Evolutionary conservation across 257 asterid genomes (phyloP), one percentile per base, ranked within the genome.

Genomic region (Fraxinus pennsylvanica): DNA sequence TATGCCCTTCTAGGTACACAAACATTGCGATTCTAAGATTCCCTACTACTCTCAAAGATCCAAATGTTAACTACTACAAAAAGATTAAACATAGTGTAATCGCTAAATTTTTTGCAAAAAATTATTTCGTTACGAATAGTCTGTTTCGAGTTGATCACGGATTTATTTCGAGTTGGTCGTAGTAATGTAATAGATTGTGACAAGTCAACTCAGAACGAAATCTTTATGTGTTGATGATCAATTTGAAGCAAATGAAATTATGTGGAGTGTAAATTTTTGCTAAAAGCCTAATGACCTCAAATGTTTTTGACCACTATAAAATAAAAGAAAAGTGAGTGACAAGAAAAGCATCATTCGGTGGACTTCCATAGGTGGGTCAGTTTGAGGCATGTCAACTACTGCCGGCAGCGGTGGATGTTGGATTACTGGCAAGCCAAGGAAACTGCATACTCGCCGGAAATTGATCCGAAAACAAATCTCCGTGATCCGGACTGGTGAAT

Each of bases 281-380:
- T 47, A 47, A 15, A 15, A 4, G 7, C 54, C 5, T n/a, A 4
- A 1, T 21, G 67, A 21, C 29, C 29, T 8, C 25, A 57, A 57
- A 54, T n/a, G 65, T 61, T 61, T 33, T 61, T 61, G 27, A 6
- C 4, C 68, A 22, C 22, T 54, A 39, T 45, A 72, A 61, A 41
- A 52, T 43, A 65, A 50, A 74, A 52, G 79, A 87, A 81, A 79
- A 85, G 87, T 83, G 83, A 85, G 74, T 19, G 63, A 79, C 77
- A 87, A 87, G 87, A 80, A 87, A 85, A 83, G 87, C 89, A 85
- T 79, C 89, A 76, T 59, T 72, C 25, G 61, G 27, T 25, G 17
- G 43, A 43, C 72, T 72, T 47, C 35, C 12, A 45, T 39, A 19
- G 52, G 13, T 59, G 67, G 69, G 35, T 63, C 69, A 3, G 36